Conservation (phyloP, 495 filamentous ascomycete species). For the Chaetomium tenue region DNA sequence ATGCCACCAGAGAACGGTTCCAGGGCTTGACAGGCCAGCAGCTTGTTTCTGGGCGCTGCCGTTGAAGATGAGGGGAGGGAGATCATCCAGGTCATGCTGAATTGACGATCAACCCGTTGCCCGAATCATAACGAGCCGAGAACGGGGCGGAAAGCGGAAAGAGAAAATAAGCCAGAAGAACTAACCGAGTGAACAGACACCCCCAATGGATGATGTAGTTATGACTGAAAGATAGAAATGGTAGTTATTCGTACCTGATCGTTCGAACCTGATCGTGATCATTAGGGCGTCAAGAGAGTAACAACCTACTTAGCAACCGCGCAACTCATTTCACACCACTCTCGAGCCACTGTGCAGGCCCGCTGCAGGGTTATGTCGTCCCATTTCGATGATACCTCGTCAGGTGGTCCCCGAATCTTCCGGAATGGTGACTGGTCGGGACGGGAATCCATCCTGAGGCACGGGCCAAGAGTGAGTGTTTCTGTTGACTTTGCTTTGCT, state of each 20-base stretch:
- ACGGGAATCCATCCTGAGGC: background rate
- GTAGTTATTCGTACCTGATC: no score
- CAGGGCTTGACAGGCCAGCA: conserved; percentile 21
- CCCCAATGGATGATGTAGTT: no score
- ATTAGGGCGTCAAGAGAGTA: no score
- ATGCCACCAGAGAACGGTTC: conserved; percentile 26
- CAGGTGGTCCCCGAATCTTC: conserved; percentile 1
- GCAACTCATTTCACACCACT: no score
- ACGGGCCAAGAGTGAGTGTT: background rate
- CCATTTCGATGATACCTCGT: conserved; percentile 1
- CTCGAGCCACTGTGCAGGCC: background rate
- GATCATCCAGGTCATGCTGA: conserved; percentile 12
- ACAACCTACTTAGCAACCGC: no score
- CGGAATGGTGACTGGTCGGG: conserved; percentile 1
- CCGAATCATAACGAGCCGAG: background rate
- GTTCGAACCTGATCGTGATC: no score
- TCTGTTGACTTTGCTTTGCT: background rate
- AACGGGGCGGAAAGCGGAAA: background rate
- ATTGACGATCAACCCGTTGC: conserved; percentile 9
- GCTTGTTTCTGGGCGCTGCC: background rate
- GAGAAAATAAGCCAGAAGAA: background rate
- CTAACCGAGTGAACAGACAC: no score
- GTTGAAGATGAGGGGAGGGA: conserved; percentile 4
- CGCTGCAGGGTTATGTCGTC: background rate
- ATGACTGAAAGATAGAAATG: no score